Conservation (phyloP, 1,284 basidiomycete species). For the Amylostereum areolatum region DNA sequence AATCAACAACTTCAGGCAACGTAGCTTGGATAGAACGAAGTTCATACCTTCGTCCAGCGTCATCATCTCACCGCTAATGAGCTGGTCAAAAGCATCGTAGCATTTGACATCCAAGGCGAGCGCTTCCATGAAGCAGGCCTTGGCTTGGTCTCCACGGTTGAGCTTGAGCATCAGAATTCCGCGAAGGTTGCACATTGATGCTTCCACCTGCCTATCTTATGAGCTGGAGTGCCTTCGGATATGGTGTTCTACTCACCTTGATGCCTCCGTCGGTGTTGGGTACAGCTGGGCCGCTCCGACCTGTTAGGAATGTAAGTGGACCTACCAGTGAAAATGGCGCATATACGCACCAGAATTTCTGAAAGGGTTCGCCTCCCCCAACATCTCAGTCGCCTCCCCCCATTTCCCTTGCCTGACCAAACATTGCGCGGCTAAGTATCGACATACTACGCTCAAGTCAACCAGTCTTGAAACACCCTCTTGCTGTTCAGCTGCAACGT, state of each 20-base stretch:
- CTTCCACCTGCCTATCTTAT: conserved; percentile 76
- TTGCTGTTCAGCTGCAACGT: conserved; percentile 54
- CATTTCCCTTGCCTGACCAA: conserved; percentile 92
- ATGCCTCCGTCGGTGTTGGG: conserved; percentile 82
- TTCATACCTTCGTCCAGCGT: conserved; percentile 78
- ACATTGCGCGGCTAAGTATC: conserved; percentile 93
- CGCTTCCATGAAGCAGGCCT: conserved; percentile 93
- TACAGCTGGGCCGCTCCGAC: conserved; percentile 57
- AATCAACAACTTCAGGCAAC: background rate
- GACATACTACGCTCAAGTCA: conserved; percentile 88
- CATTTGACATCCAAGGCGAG: conserved; percentile 94
- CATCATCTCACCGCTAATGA: conserved; percentile 93
- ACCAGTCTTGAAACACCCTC: conserved; percentile 72
- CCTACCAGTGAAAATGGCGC: background rate
- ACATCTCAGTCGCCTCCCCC: conserved; percentile 87
- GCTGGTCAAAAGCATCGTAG: conserved; percentile 91
- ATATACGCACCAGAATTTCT: conserved; percentile 49
- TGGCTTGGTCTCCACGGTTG: conserved; percentile 84
- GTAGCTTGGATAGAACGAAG: background rate
- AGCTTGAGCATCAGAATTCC: conserved; percentile 93
- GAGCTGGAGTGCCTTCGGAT: too few relatives aligned
- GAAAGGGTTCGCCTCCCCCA: conserved; percentile 90
- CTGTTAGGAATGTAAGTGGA: conserved; percentile 22
- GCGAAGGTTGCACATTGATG: conserved; percentile 91
- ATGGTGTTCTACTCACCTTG: conserved; percentile 59